Evolutionary conservation across 164 flowering plant species (phyloP).

Genomic region (Nelumbo lutea): DNA sequence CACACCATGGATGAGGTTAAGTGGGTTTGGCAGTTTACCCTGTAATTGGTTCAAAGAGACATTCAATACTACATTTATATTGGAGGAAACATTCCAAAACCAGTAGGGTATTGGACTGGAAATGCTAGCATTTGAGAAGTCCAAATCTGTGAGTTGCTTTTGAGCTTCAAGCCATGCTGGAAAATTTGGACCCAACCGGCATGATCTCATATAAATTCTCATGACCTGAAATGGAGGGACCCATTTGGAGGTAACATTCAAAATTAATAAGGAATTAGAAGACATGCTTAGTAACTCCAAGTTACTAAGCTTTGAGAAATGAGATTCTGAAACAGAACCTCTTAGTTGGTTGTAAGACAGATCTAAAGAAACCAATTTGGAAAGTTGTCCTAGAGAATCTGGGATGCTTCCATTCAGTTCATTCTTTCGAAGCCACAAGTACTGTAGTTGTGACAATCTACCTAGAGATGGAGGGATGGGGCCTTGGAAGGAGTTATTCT

Average conservation of each 20-base stretch:
- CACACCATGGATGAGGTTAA: conserved; percentile 23
- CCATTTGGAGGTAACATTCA: conserved; percentile 37
- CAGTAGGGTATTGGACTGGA: conserved; percentile 13
- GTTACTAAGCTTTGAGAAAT: conserved; percentile 24
- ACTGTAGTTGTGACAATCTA: conserved; percentile 11
- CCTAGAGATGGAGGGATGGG: conserved; percentile 32
- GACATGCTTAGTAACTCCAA: conserved; percentile 22
- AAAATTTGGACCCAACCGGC: conserved; percentile 36
- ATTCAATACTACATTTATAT: conserved; percentile 25
- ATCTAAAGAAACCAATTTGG: conserved; percentile 15
- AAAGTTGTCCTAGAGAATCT: conserved; percentile 27
- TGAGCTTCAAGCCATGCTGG: conserved; percentile 38
- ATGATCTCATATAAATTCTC: conserved; percentile 29
- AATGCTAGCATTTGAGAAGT: conserved; percentile 44
- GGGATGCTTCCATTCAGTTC: conserved; percentile 27
- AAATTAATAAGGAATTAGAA: conserved; percentile 22
- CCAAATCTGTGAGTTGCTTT: conserved; percentile 20
- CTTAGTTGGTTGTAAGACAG: conserved; percentile 23
- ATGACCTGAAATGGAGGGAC: conserved; percentile 36
- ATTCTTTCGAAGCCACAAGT: conserved; percentile 23
- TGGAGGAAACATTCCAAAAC: conserved; percentile 41
- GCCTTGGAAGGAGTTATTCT: conserved; percentile 29
- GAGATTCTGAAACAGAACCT: conserved; percentile 27
- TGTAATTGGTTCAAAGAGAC: conserved; percentile 36
- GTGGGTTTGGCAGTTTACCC: conserved; percentile 35